phyloP scores from a whole-genome alignment of 257 asterid species.

The Nicotiana undulata region DNA sequence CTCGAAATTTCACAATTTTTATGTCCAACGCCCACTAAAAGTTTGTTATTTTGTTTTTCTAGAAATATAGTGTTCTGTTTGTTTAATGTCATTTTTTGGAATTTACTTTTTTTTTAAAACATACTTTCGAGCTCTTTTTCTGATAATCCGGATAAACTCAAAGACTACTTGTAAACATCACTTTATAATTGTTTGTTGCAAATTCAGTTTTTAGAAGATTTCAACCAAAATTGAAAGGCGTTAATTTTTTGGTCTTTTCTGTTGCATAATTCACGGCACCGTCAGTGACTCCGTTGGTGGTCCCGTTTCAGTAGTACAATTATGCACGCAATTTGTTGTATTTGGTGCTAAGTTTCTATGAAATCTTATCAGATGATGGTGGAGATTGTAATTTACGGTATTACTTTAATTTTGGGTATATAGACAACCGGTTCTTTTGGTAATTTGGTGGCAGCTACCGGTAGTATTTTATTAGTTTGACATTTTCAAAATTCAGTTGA shows the following conservation, averaged over 20 bases:
- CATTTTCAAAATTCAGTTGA: background rate
- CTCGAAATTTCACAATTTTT: too few species aligned
- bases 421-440: background rate
- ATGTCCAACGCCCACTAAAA: too few species aligned
- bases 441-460: background rate
- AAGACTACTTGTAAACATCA: too few species aligned
- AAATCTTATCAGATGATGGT: background rate
- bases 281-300: conserved; percentile 8
- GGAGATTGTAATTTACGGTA: background rate
- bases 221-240: background rate
- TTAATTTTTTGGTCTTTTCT: background rate
- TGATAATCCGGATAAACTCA: too few species aligned
- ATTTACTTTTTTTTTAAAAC: too few species aligned
- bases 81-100: too few species aligned
- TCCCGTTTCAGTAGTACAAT: background rate
- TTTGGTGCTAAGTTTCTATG: background rate
- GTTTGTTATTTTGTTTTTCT: too few species aligned
- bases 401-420: too few species aligned
- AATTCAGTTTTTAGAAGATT: too few species aligned
- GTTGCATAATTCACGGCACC: conserved; percentile 5
- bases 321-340: background rate
- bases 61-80: too few species aligned
- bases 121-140: too few species aligned
- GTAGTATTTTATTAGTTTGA: background rate
- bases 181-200: too few species aligned